Conservation (phyloP, 495 filamentous ascomycete species). For the Tuber magnatum region DNA sequence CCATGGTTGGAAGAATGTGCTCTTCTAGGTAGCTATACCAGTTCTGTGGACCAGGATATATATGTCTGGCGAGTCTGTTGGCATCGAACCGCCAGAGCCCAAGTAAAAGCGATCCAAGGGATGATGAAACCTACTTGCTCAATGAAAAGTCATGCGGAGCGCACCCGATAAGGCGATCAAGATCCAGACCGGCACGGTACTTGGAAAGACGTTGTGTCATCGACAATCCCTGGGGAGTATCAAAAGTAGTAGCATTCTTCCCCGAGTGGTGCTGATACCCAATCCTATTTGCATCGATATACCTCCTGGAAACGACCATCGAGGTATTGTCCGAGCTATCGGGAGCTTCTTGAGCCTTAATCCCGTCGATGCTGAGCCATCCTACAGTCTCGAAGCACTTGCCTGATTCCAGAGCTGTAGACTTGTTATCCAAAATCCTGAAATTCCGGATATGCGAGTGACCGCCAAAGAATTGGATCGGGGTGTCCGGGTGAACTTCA, state of each 20-base stretch:
- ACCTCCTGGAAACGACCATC: conserved; percentile 53
- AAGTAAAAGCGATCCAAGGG: neutral
- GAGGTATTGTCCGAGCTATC: conserved; percentile 38
- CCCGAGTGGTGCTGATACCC: conserved; percentile 77
- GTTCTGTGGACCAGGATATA: conserved; percentile 61
- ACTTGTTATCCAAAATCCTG: conserved; percentile 67
- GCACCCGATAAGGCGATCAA: conserved; percentile 73
- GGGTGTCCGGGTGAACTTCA: conserved; percentile 64
- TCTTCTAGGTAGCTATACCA: conserved; percentile 75
- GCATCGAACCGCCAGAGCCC: neutral
- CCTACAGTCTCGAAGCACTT: conserved; percentile 97
- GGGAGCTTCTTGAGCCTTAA: conserved; percentile 45
- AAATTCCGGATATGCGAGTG: conserved; percentile 88
- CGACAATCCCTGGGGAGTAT: conserved; percentile 67
- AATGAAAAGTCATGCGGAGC: conserved; percentile 76
- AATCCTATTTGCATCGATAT: conserved; percentile 90
- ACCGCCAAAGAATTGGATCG: conserved; percentile 90
- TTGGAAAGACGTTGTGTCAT: conserved; percentile 63
- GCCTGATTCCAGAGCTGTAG: conserved; percentile 79
- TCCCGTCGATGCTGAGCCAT: conserved; percentile 78
- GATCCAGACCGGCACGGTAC: conserved; percentile 60
- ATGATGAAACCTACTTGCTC: conserved; percentile 19
- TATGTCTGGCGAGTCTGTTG: conserved; percentile 49
- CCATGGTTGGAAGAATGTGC: conserved; percentile 59
- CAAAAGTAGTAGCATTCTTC: conserved; percentile 62